Conservation (phyloP, 495 filamentous ascomycete species). For the Lentithecium fluviatile region DNA sequence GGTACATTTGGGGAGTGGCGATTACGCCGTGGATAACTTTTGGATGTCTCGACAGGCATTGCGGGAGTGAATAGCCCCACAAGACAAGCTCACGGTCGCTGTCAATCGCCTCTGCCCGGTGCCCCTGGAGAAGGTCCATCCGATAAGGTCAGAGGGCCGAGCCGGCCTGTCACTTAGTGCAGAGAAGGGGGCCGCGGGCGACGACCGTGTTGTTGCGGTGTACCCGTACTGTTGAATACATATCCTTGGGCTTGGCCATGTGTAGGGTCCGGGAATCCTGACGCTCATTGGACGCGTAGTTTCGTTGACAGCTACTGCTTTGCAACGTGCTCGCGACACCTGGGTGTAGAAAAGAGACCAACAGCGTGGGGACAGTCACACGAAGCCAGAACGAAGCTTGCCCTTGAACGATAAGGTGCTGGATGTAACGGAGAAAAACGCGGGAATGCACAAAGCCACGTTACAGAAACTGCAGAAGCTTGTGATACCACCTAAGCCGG, state of each 20-base stretch:
- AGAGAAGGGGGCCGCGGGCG: slow-evolving; percentile 10
- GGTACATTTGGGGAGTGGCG: not conserved
- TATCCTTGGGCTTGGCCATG: not conserved
- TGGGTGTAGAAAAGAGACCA: slow-evolving; percentile 9
- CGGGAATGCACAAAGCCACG: slow-evolving; percentile 9
- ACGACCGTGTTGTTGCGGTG: slow-evolving; percentile 3
- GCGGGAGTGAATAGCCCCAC: slow-evolving; percentile 6
- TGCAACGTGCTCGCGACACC: not conserved
- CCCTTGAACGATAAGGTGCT: slow-evolving; percentile 13
- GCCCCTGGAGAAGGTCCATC: not conserved
- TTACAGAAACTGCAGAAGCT: slow-evolving; percentile 7
- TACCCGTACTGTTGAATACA: not conserved
- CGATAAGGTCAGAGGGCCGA: slow-evolving; percentile 14
- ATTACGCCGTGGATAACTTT: not conserved
- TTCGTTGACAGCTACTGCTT: not conserved
- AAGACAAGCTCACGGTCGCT: not conserved
- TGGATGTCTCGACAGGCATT: slow-evolving; percentile 1
- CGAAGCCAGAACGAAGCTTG: slow-evolving; percentile 7
- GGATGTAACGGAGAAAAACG: slow-evolving; percentile 27
- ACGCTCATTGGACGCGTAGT: not conserved
- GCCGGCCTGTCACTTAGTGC: not conserved
- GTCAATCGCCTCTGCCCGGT: not conserved
- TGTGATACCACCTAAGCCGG: slow-evolving; percentile 34
- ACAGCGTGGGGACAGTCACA: slow-evolving; percentile 1
- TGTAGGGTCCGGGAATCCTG: not conserved